Evolutionary conservation across 805 yeast genomes (phyloP).

Genomic region (Dipodascopsis tothii): DNA sequence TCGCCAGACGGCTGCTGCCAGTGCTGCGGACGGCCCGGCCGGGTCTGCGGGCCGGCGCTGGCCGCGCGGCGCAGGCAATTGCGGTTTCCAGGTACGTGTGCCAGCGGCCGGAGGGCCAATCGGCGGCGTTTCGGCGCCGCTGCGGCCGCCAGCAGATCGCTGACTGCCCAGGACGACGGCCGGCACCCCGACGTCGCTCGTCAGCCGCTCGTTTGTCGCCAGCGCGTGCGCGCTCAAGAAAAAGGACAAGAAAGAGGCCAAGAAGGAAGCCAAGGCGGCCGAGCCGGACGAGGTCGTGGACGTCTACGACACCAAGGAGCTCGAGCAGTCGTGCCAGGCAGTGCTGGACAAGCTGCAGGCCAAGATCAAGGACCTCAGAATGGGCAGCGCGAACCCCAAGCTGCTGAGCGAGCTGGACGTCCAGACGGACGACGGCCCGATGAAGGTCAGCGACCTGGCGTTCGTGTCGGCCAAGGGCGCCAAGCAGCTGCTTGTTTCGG

Average conservation of each 20-base stretch:
- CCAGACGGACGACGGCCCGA: slow-evolving; percentile 40
- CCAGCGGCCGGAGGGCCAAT: too few species aligned
- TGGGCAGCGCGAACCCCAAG: slow-evolving; percentile 62
- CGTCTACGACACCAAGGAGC: slow-evolving; percentile 30
- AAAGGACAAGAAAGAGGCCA: slow-evolving; percentile 6
- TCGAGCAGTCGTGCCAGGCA: slow-evolving; percentile 40
- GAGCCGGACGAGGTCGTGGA: slow-evolving; percentile 15
- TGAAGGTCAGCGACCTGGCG: slow-evolving; percentile 45
- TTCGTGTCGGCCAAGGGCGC: slow-evolving; percentile 62
- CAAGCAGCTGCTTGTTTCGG: slow-evolving; percentile 64
- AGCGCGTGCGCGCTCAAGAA: not conserved
- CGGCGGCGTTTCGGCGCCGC: too few species aligned
- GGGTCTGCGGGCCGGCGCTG: too few species aligned
- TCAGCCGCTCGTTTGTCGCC: too few species aligned
- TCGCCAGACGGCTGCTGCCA: too few species aligned
- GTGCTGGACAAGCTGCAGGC: slow-evolving; percentile 48
- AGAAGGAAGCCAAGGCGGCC: slow-evolving; percentile 7
- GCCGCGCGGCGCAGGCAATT: too few species aligned
- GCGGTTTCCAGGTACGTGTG: too few species aligned
- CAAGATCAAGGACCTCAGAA: slow-evolving; percentile 52
- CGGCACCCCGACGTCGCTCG: too few species aligned
- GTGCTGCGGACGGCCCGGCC: too few species aligned
- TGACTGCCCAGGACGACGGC: too few species aligned
- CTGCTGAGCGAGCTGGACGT: slow-evolving; percentile 57
- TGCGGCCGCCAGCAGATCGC: too few species aligned